These are phyloP conservation scores for Penicillium polonicum DNA, from an alignment of 2,329 filamentous ascomycete species.

Conservation along the genomic window DNA sequence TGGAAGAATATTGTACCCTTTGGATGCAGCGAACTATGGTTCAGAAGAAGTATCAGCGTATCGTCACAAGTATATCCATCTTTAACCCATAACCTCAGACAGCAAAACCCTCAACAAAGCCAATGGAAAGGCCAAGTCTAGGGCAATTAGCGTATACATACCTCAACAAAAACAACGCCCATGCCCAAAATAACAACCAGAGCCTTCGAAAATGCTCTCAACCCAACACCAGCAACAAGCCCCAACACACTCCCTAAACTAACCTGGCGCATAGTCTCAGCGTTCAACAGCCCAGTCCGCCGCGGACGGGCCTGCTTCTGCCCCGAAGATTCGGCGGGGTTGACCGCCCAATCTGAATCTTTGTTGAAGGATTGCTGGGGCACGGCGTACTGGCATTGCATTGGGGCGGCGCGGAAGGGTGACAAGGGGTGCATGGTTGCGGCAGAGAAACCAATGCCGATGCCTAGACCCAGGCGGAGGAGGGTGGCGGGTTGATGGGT, in stretches of 20 bases:
- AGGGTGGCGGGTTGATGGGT: conserved; percentile 27
- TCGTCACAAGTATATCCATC: background rate
- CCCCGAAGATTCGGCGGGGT: conserved; percentile 21
- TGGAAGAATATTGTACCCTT: conserved; percentile 48
- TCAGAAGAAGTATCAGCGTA: conserved; percentile 1
- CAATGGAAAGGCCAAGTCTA: background rate
- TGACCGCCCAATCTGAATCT: conserved; percentile 28
- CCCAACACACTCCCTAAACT: conserved; percentile 48
- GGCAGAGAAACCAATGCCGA: conserved; percentile 34
- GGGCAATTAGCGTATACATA: conserved; percentile 23
- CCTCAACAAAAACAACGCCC: conserved; percentile 46
- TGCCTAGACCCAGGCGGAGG: conserved; percentile 36
- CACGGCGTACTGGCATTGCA: conserved; percentile 40
- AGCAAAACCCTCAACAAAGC: background rate
- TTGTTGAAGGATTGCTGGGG: conserved; percentile 10
- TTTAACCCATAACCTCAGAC: background rate
- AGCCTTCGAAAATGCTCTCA: conserved; percentile 46
- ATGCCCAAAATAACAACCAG: conserved; percentile 46
- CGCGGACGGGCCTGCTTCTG: conserved; percentile 28
- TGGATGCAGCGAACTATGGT: conserved; percentile 46
- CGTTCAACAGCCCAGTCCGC: conserved; percentile 28
- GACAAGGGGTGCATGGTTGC: conserved; percentile 34
- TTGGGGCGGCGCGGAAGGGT: conserved; percentile 34
- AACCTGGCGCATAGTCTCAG: conserved; percentile 44
- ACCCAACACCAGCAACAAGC: conserved; percentile 42